phyloP scores from a whole-genome alignment of 1,139 yeast genomes.

The Pichia sp. region DNA sequence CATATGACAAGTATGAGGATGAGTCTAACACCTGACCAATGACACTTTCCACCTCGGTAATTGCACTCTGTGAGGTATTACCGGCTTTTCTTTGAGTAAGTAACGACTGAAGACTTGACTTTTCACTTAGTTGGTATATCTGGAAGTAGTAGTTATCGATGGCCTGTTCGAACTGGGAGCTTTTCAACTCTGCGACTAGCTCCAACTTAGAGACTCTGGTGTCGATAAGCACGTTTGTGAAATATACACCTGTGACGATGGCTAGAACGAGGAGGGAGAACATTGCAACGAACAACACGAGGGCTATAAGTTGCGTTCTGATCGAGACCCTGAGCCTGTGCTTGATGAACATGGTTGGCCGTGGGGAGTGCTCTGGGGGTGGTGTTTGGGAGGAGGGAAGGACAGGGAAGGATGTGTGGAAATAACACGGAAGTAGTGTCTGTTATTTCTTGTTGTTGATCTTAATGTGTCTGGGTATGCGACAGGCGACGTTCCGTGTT shows the following conservation, averaged over 20 bases:
- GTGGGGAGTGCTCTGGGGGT: neutral
- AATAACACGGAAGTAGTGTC: too few relatives aligned
- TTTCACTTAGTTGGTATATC: conserved; percentile 62
- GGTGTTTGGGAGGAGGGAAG: neutral
- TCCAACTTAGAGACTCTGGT: conserved; percentile 69
- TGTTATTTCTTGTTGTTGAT: too few relatives aligned
- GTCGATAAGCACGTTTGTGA: conserved; percentile 58
- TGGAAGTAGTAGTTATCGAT: conserved; percentile 66
- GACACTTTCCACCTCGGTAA: conserved; percentile 41
- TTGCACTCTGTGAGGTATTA: conserved; percentile 46
- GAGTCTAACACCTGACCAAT: conserved; percentile 63
- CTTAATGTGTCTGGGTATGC: too few relatives aligned
- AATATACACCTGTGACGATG: conserved; percentile 77
- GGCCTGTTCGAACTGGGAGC: conserved; percentile 74
- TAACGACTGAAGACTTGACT: conserved; percentile 60
- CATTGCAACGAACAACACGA: conserved; percentile 75
- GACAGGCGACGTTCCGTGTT: too few relatives aligned
- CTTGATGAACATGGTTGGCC: conserved; percentile 15
- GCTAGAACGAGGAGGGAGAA: conserved; percentile 76
- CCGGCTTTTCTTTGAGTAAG: conserved; percentile 70
- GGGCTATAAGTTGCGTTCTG: conserved; percentile 71
- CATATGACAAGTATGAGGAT: conserved; percentile 62
- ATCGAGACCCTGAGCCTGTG: conserved; percentile 48
- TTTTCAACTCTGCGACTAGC: conserved; percentile 77
- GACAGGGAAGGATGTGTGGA: too few relatives aligned